phyloP scores from a whole-genome alignment of 352 stramenopile species.

The Globisporangium nagaii region DNA sequence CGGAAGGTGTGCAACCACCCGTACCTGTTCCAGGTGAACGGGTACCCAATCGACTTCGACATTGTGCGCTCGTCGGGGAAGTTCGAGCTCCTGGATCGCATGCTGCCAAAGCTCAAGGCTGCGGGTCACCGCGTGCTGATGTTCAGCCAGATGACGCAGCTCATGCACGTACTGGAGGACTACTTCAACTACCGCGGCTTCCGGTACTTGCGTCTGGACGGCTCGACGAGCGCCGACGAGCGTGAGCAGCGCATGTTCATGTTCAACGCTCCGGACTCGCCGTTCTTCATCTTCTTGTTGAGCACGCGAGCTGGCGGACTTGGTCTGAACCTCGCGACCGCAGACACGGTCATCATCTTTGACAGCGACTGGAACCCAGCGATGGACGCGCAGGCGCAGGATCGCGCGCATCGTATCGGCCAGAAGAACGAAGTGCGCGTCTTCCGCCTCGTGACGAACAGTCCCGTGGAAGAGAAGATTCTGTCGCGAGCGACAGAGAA shows the following conservation, averaged over 20 bases:
- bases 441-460: slow-evolving; percentile 83
- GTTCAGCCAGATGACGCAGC: slow-evolving; percentile 89
- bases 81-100: slow-evolving; percentile 95
- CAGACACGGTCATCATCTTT: slow-evolving; percentile 99
- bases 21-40: slow-evolving; percentile 83
- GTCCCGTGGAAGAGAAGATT: slow-evolving; percentile 87
- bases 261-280: slow-evolving; percentile 92
- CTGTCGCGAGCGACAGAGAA: slow-evolving; percentile 83
- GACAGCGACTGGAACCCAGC: slow-evolving; percentile 99
- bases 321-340: slow-evolving; percentile 96
- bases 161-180: slow-evolving; percentile 89
- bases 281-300: slow-evolving; percentile 96
- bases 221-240: slow-evolving; percentile 94
- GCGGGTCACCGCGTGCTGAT: slow-evolving; percentile 89
- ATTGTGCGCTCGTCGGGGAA: slow-evolving; percentile 88
- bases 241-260: slow-evolving; percentile 97
- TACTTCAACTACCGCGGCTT: slow-evolving; percentile 90
- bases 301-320: slow-evolving; percentile 96
- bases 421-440: slow-evolving; percentile 89
- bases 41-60: slow-evolving; percentile 83
- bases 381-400: slow-evolving; percentile 91
- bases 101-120: slow-evolving; percentile 93
- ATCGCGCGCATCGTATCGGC: slow-evolving; percentile 90
- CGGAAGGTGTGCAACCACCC: slow-evolving; percentile 89
- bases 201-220: slow-evolving; percentile 95